Conservation (phyloP, 2,329 filamentous ascomycete genomes). For the Pseudocercospora fuligena region DNA sequence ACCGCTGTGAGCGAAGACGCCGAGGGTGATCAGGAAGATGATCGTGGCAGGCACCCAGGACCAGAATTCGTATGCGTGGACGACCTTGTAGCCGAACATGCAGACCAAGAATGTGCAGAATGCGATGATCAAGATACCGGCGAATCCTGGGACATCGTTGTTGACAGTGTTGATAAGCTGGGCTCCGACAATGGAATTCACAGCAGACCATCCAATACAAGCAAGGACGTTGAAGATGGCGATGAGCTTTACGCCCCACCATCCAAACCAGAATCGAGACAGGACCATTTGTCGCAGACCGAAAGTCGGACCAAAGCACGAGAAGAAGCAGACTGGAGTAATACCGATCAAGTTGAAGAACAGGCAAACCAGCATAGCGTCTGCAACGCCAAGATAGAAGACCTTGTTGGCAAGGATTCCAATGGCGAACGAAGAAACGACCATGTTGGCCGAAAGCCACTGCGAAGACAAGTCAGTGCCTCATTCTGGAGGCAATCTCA, state of each 20-base stretch:
- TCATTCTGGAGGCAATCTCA: not conserved
- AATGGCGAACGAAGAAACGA: constrained; percentile 76
- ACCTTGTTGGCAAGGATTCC: constrained; percentile 72
- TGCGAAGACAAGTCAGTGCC: constrained; percentile 40
- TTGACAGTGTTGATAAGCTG: constrained; percentile 79
- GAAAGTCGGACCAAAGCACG: constrained; percentile 74
- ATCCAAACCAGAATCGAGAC: constrained; percentile 76
- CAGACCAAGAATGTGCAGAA: constrained; percentile 70
- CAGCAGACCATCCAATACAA: constrained; percentile 75
- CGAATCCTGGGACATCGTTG: constrained; percentile 68
- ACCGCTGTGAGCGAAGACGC: constrained; percentile 69
- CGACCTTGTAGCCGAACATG: constrained; percentile 76
- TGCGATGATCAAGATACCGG: constrained; percentile 76
- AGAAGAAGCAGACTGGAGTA: constrained; percentile 75
- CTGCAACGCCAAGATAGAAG: constrained; percentile 73
- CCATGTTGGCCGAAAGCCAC: constrained; percentile 81
- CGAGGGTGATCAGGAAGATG: constrained; percentile 73
- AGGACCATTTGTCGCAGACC: constrained; percentile 81
- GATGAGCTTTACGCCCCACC: constrained; percentile 49
- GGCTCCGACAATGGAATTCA: constrained; percentile 80
- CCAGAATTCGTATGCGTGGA: constrained; percentile 77
- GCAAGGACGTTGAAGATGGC: constrained; percentile 73
- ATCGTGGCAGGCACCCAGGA: constrained; percentile 75
- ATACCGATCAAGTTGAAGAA: constrained; percentile 79
- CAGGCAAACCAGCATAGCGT: constrained; percentile 71